phyloP scores from a whole-genome alignment of 805 yeast species.

The Kodamaea neixiangensis region DNA sequence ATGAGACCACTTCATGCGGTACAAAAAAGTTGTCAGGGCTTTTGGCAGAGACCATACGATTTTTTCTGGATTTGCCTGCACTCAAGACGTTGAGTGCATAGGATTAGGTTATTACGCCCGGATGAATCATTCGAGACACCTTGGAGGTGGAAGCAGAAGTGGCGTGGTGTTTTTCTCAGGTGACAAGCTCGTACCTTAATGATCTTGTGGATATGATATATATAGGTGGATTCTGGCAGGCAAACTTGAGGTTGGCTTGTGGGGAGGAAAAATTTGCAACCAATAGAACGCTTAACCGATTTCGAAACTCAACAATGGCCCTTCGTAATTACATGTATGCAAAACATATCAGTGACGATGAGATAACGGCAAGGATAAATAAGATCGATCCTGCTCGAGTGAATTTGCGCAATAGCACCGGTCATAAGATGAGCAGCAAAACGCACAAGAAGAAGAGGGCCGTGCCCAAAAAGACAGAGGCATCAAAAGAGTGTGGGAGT shows the following conservation, averaged over 20 bases:
- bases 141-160: neutral
- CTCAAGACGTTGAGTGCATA: neutral
- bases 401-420: neutral
- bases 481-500: conserved; percentile 14
- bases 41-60: neutral
- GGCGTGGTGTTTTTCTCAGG: conserved; percentile 1
- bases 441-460: neutral
- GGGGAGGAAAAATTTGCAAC: conserved; percentile 3
- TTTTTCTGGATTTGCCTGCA: neutral
- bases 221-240: neutral
- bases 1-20: neutral
- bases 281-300: conserved; percentile 8
- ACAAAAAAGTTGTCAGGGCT: neutral
- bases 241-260: neutral
- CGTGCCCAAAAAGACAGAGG: neutral
- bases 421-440: neutral
- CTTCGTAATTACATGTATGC: conserved; percentile 44
- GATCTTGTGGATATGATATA: conserved; percentile 1
- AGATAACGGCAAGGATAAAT: conserved; percentile 15
- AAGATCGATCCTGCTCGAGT: conserved; percentile 9
- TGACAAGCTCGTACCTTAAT: neutral
- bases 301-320: conserved; percentile 29
- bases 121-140: neutral
- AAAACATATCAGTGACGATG: conserved; percentile 30
- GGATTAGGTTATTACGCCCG: neutral